A percentile compares a stretch with the other conserved stretches of the same genome.
These are phyloP conservation scores for Protomyces pachydermus DNA, from an alignment of 1,139 yeast species.

Conservation along the genomic window DNA sequence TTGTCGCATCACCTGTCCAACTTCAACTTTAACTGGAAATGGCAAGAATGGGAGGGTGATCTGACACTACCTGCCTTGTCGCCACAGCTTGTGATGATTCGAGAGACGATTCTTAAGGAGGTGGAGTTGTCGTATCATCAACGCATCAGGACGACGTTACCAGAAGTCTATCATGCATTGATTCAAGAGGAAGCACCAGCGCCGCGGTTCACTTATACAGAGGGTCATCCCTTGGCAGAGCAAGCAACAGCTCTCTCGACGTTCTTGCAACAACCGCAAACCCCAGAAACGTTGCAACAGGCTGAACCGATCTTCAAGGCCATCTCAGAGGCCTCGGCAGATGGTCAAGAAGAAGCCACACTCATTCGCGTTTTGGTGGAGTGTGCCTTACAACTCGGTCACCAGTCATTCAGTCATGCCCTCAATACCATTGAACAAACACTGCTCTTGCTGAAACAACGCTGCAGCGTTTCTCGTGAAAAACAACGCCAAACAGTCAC, in stretches of 20 bases:
- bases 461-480: slow-evolving; percentile 44
- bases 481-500: slow-evolving; percentile 40
- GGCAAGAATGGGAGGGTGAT: slow-evolving; percentile 77
- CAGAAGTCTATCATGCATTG: slow-evolving; percentile 63
- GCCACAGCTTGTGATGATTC: slow-evolving; percentile 70
- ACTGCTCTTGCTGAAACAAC: slow-evolving; percentile 48
- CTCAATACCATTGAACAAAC: slow-evolving; percentile 62
- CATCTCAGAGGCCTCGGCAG: slow-evolving; percentile 21
- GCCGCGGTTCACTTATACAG: slow-evolving; percentile 44
- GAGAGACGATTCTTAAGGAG: slow-evolving; percentile 77
- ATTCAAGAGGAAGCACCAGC: slow-evolving; percentile 45
- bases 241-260: background rate
- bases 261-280: slow-evolving; percentile 29
- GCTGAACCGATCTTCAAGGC: slow-evolving; percentile 39
- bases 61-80: slow-evolving; percentile 47
- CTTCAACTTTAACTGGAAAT: slow-evolving; percentile 94
- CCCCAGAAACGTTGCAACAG: slow-evolving; percentile 39
- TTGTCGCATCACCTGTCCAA: slow-evolving; percentile 88
- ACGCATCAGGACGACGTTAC: slow-evolving; percentile 69
- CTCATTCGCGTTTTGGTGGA: slow-evolving; percentile 50
- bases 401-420: slow-evolving; percentile 84
- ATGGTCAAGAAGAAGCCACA: slow-evolving; percentile 39
- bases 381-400: slow-evolving; percentile 74
- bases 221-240: background rate
- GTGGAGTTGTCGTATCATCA: slow-evolving; percentile 67